These are phyloP conservation scores for Alternaria infectoria DNA, from an alignment of 2,329 filamentous ascomycete species.

Conservation along the genomic window DNA sequence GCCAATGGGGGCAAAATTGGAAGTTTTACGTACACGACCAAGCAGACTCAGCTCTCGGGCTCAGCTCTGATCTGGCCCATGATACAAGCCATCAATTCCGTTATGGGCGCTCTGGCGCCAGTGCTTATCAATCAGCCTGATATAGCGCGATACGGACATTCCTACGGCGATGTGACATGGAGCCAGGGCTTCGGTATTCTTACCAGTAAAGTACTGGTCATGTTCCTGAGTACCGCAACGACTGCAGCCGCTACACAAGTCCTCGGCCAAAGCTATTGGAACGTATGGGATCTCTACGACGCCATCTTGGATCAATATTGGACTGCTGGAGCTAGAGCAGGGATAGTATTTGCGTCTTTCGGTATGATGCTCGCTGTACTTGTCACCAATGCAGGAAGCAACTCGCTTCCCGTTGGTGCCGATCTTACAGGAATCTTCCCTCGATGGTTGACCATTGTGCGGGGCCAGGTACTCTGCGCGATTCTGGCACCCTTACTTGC, in stretches of 20 bases:
- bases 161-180: conserved; percentile 22
- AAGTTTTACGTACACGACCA: conserved; percentile 25
- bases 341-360: conserved; percentile 33
- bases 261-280: conserved; percentile 32
- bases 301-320: conserved; percentile 28
- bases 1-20: conserved; percentile 32
- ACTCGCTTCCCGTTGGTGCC: conserved; percentile 33
- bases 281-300: conserved; percentile 26
- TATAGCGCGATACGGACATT: conserved; percentile 29
- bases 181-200: conserved; percentile 28
- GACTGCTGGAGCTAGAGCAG: conserved; percentile 28
- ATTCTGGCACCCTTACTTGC: conserved; percentile 22
- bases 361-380: conserved; percentile 35
- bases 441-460: conserved; percentile 33
- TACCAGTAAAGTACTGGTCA: conserved; percentile 26
- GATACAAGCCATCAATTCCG: conserved; percentile 28
- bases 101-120: conserved; percentile 27
- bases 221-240: conserved; percentile 26
- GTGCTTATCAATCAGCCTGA: conserved; percentile 29
- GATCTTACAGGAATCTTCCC: conserved; percentile 33
- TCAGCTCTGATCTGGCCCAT: conserved; percentile 25
- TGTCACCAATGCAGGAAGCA: conserved; percentile 35
- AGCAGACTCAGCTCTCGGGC: conserved; percentile 20
- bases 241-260: conserved; percentile 24
- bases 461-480: conserved; percentile 27